These are phyloP conservation scores for Exophiala sideris DNA, from an alignment of 2,329 filamentous ascomycete genomes.

Conservation along the genomic window DNA sequence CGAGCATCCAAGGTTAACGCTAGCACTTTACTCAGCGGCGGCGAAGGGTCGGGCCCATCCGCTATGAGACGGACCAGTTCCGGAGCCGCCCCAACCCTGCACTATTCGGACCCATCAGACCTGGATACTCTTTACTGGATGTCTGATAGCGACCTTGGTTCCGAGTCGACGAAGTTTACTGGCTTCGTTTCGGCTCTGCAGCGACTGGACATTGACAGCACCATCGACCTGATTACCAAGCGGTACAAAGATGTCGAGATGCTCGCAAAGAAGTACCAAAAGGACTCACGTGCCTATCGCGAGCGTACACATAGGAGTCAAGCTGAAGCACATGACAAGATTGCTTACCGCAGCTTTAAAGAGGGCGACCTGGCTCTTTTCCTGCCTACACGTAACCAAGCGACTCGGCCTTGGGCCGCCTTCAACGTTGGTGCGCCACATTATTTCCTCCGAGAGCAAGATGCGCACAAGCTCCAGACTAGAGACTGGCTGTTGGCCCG, in stretches of 20 bases:
- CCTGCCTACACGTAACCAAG: constrained; percentile 89
- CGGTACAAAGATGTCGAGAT: constrained; percentile 91
- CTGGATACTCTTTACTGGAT: constrained; percentile 80
- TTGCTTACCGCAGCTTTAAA: constrained; percentile 92
- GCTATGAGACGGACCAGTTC: constrained; percentile 45
- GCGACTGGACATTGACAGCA: constrained; percentile 77
- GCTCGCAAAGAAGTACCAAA: constrained; percentile 87
- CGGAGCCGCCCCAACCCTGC: constrained; percentile 52
- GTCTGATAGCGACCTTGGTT: constrained; percentile 60
- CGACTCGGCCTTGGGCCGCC: constrained; percentile 91
- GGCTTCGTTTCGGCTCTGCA: constrained; percentile 71
- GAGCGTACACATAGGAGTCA: constrained; percentile 79
- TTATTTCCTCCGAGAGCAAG: constrained; percentile 92
- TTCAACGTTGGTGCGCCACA: constrained; percentile 98
- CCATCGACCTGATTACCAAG: constrained; percentile 80
- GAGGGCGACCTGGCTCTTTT: constrained; percentile 94
- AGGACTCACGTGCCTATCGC: constrained; percentile 79
- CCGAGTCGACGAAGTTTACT: constrained; percentile 70
- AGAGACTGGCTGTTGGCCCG: constrained; percentile 96
- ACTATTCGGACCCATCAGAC: constrained; percentile 61
- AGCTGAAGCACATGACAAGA: constrained; percentile 89
- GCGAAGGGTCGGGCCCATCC: constrained; percentile 26
- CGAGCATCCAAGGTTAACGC: constrained; percentile 59
- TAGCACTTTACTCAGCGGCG: constrained; percentile 42
- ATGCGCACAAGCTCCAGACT: constrained; percentile 75